These are phyloP conservation scores for Fusarium sulawesiense DNA, from an alignment of 2,329 filamentous ascomycete species.

Conservation along the genomic window DNA sequence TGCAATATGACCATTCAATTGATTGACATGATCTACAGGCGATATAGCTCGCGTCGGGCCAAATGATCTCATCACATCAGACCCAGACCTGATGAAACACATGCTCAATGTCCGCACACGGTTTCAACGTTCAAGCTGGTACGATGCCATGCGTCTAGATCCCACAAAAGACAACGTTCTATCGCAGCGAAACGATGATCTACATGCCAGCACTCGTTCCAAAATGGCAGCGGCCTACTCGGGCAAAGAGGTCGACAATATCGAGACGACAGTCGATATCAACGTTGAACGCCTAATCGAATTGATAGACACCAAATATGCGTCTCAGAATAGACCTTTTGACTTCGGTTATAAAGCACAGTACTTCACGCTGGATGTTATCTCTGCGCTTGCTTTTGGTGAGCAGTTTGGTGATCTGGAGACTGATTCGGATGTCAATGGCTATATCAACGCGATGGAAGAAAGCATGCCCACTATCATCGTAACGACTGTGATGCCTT, in stretches of 20 bases:
- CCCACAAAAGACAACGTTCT: slow-evolving; percentile 63
- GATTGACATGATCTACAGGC: slow-evolving; percentile 35
- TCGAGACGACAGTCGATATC: slow-evolving; percentile 62
- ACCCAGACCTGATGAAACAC: slow-evolving; percentile 53
- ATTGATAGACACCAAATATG: slow-evolving; percentile 45
- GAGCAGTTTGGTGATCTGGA: slow-evolving; percentile 59
- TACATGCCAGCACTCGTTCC: slow-evolving; percentile 55
- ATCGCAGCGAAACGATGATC: slow-evolving; percentile 59
- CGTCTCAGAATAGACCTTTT: slow-evolving; percentile 13
- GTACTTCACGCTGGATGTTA: slow-evolving; percentile 65
- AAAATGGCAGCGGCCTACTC: slow-evolving; percentile 65
- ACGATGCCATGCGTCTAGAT: slow-evolving; percentile 62
- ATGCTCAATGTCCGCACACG: slow-evolving; percentile 50
- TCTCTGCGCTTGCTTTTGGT: slow-evolving; percentile 63
- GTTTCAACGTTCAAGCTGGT: slow-evolving; percentile 56
- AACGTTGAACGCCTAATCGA: slow-evolving; percentile 58
- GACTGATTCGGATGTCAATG: slow-evolving; percentile 58
- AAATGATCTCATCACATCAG: slow-evolving; percentile 54
- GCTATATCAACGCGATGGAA: slow-evolving; percentile 58
- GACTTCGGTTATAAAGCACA: slow-evolving; percentile 61
- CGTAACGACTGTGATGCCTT: slow-evolving; percentile 56
- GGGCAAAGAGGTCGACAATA: slow-evolving; percentile 62
- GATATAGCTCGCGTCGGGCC: slow-evolving; percentile 55
- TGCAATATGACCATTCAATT: neutral
- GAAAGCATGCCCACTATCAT: slow-evolving; percentile 58